phyloP scores from a whole-genome alignment of 2,329 filamentous ascomycete genomes.

The Penicillium vulpinum region DNA sequence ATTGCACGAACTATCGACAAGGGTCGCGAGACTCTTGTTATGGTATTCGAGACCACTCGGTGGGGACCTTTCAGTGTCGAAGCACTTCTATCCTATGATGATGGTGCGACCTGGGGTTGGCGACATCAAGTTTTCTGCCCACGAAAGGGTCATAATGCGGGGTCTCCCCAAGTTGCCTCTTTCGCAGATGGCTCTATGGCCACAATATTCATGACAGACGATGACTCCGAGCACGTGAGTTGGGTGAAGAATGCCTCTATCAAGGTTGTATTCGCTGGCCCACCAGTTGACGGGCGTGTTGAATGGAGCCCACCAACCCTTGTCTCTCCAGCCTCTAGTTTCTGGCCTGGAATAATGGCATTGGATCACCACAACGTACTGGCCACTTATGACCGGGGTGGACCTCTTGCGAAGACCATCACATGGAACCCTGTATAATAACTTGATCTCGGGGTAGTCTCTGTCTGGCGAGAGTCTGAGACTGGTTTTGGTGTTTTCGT shows the following conservation, averaged over 20 bases:
- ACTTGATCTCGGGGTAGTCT: neutral
- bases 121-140: conserved; percentile 47
- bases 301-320: conserved; percentile 36
- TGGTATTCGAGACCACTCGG: conserved; percentile 51
- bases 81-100: conserved; percentile 49
- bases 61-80: conserved; percentile 47
- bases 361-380: conserved; percentile 29
- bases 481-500: neutral
- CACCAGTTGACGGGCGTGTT: conserved; percentile 36
- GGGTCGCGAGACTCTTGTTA: conserved; percentile 42
- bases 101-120: conserved; percentile 43
- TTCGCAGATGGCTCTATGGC: conserved; percentile 44
- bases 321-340: conserved; percentile 34
- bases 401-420: conserved; percentile 29
- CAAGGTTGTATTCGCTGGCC: conserved; percentile 43
- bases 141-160: conserved; percentile 43
- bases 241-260: conserved; percentile 47
- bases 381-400: conserved; percentile 33
- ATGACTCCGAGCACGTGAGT: conserved; percentile 37
- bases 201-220: conserved; percentile 52
- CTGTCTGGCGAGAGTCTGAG: neutral
- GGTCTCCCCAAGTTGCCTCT: conserved; percentile 49
- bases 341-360: conserved; percentile 44
- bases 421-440: conserved; percentile 21
- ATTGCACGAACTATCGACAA: conserved; percentile 39